These are phyloP conservation scores for Albizia julibrissin DNA, from an alignment of 306 rosid genomes.

Conservation along the genomic window DNA sequence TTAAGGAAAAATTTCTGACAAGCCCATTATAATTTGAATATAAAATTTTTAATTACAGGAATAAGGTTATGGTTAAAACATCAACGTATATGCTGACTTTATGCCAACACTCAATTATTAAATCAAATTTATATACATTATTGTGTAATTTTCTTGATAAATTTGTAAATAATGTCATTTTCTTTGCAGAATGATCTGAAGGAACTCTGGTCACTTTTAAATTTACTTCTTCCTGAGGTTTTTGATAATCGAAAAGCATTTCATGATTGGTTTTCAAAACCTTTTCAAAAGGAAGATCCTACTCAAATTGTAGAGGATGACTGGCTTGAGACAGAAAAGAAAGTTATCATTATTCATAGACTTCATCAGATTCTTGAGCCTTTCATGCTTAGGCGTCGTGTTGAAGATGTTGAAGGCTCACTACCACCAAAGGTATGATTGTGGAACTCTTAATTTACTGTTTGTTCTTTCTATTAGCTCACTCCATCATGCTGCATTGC, in stretches of 20 bases:
- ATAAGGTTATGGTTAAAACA: neutral
- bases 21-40: constrained; percentile 1
- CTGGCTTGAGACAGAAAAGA: constrained; percentile 99
- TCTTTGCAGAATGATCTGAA: constrained; percentile 92
- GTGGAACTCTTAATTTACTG: constrained; percentile 18
- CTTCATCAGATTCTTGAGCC: constrained; percentile 99
- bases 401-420: constrained; percentile 98
- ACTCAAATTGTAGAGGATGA: constrained; percentile 84
- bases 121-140: constrained; percentile 28
- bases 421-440: constrained; percentile 86
- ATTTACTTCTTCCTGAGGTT: constrained; percentile 98
- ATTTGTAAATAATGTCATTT: constrained; percentile 32
- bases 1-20: constrained; percentile 10
- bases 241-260: constrained; percentile 97
- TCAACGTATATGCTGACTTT: constrained; percentile 5
- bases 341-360: constrained; percentile 93
- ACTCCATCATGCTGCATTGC: constrained; percentile 52
- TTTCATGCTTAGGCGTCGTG: constrained; percentile 98
- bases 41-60: neutral
- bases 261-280: constrained; percentile 98
- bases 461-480: constrained; percentile 20
- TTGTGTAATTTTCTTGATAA: constrained; percentile 19
- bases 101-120: constrained; percentile 10
- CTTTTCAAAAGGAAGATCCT: constrained; percentile 90
- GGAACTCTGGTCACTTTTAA: constrained; percentile 97